A percentile compares a stretch with the other conserved stretches of the same genome.
These are phyloP conservation scores for Suillus clintonianus DNA, from an alignment of 768 basidiomycete species.

Conservation along the genomic window DNA sequence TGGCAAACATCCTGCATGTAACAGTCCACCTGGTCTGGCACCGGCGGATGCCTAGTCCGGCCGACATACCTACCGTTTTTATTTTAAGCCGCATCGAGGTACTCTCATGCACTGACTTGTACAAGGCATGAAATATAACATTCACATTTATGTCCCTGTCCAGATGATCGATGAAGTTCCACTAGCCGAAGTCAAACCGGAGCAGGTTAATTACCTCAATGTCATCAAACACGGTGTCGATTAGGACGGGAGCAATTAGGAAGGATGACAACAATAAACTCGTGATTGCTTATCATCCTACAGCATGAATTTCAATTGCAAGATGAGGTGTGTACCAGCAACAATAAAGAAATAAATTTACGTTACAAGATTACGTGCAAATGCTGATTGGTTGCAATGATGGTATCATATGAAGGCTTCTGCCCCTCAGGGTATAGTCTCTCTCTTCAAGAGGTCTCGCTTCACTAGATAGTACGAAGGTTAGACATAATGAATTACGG, in stretches of 20 bases:
- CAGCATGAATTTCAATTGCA: slow-evolving; percentile 8
- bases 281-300: slow-evolving; percentile 1
- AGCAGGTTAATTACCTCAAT: neutral
- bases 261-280: slow-evolving; percentile 1
- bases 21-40: neutral
- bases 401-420: slow-evolving; percentile 29
- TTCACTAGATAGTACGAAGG: slow-evolving; percentile 21
- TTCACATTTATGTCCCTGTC: neutral
- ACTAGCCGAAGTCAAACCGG: neutral
- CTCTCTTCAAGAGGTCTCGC: slow-evolving; percentile 1
- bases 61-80: neutral
- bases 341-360: slow-evolving; percentile 26
- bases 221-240: neutral
- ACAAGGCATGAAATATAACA: neutral
- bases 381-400: slow-evolving; percentile 23
- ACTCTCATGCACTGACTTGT: neutral
- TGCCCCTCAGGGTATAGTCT: slow-evolving; percentile 26
- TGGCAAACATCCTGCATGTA: neutral
- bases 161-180: neutral
- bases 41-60: neutral
- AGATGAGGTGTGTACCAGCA: slow-evolving; percentile 10
- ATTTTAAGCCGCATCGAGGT: neutral
- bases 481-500: slow-evolving; percentile 3
- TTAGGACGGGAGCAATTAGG: neutral
- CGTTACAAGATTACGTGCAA: slow-evolving; percentile 32